Conservation (phyloP, 2,329 filamentous ascomycete genomes). For the Claviceps humidiphila region DNA sequence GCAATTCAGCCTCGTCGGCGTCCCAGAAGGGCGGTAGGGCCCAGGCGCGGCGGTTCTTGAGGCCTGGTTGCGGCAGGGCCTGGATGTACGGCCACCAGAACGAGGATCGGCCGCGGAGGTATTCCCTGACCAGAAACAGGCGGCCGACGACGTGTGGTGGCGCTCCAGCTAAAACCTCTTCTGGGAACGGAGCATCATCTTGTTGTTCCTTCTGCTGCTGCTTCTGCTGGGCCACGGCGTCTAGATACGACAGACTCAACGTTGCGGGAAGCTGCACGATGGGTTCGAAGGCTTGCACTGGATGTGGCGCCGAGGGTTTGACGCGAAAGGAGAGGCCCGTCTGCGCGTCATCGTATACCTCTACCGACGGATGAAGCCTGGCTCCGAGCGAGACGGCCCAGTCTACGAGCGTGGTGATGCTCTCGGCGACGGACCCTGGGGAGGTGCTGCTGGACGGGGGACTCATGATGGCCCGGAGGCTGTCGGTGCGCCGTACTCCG, state of each 20-base stretch:
- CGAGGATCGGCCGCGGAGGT: constrained; percentile 41
- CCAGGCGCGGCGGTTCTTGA: constrained; percentile 30
- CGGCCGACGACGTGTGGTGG: constrained; percentile 49
- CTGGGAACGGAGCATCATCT: constrained; percentile 25
- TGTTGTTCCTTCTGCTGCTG: background rate
- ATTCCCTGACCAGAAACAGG: constrained; percentile 58
- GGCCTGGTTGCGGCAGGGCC: constrained; percentile 47
- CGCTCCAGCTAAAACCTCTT: constrained; percentile 32
- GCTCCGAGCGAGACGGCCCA: constrained; percentile 37
- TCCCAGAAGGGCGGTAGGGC: constrained; percentile 51
- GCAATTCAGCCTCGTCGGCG: constrained; percentile 41
- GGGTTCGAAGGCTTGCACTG: constrained; percentile 23
- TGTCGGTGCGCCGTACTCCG: too few relatives aligned
- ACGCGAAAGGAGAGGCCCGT: constrained; percentile 44
- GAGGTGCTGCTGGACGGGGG: too few relatives aligned
- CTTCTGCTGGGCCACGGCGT: constrained; percentile 26
- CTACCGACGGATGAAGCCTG: constrained; percentile 34
- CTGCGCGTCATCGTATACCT: constrained; percentile 36
- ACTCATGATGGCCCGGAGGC: too few relatives aligned
- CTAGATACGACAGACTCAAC: constrained; percentile 45
- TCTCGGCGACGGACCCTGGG: background rate
- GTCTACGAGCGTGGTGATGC: constrained; percentile 23
- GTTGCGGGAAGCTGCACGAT: constrained; percentile 40
- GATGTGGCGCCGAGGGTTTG: constrained; percentile 16
- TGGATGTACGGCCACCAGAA: constrained; percentile 58